Evolutionary conservation across 306 rosid species (phyloP), one percentile per base, ranked within the genome.

Genomic region (Medicago arabica): DNA sequence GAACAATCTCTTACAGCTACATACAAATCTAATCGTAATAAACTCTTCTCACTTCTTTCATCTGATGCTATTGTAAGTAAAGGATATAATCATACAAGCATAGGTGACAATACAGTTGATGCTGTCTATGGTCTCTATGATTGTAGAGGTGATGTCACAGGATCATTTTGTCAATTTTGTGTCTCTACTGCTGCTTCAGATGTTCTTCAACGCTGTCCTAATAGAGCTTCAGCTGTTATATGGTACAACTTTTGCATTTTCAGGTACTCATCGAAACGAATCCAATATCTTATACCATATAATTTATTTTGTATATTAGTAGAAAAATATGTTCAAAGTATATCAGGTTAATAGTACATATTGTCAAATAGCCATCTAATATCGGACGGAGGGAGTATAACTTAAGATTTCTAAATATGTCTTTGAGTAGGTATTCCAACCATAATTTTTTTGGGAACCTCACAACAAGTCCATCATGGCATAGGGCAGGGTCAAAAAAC

Each of bases 151-250:
- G 86, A 83, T 71, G 67, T 78, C 17, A 36, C 60, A 0, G 69
- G 67, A 36, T 1, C 38, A 15, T 69, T 68, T 49, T 83, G 86
- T 73, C 86, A 83, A 69, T 83, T 83, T 68, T 83, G 86, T 64
- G 78, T 83, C 66, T 74, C 81, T 21, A 78, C 70, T 14, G 86
- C 81, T 3, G 74, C 76, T 9, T 34, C 78, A 12, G 71, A 69
- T 2, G 38, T 83, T 43, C 55, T 54, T 1, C 70, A 54, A 2
- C 51, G n/a, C 15, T 83, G 86, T 39, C 86, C 83, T 0, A 74
- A 83, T 47, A 69, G 64, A 60, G 1, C 70, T 3, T 83, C 87
- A 1, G 84, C 72, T 11, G 46, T 71, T 1, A 25, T 79, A 15
- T 83, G 84, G 81, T 79, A 54, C 19, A 59, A 64, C 65, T 75